A percentile compares a stretch with the other conserved stretches of the same genome.
Evolutionary conservation across 345 rosid genomes (phyloP).

Genomic region (Diplotaxis tenuifolia): DNA sequence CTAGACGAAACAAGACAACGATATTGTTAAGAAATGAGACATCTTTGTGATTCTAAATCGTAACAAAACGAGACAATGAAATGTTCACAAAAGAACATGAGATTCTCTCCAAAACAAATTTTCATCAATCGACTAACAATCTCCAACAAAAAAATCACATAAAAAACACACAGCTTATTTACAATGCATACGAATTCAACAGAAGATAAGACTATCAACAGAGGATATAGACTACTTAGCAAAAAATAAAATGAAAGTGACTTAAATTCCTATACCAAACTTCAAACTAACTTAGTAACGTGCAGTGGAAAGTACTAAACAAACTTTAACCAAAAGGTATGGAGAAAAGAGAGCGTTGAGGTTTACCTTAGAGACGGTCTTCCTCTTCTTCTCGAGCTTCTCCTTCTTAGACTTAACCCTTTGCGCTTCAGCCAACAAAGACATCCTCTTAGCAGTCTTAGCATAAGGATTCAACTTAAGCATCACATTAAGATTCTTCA

Average conservation of each 20-base stretch:
- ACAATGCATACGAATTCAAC: neutral
- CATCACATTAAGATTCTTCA: slow-evolving; percentile 85
- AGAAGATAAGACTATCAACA: neutral
- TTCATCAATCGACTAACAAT: neutral
- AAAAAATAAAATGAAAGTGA: neutral
- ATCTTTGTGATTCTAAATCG: neutral
- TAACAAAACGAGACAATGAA: neutral
- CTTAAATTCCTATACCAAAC: neutral
- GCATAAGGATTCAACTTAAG: slow-evolving; percentile 89
- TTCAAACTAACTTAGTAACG: neutral
- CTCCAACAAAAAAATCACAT: neutral
- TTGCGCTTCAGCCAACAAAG: slow-evolving; percentile 87
- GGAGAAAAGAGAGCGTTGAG: neutral
- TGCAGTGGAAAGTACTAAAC: neutral
- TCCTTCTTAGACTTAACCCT: slow-evolving; percentile 95
- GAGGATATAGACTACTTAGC: neutral
- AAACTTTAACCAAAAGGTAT: neutral
- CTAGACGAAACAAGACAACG: slow-evolving; percentile 33
- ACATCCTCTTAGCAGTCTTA: slow-evolving; percentile 92
- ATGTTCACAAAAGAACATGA: neutral
- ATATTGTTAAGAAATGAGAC: neutral
- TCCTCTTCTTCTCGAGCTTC: slow-evolving; percentile 91
- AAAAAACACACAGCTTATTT: neutral
- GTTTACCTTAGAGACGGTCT: slow-evolving; percentile 63
- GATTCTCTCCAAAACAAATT: neutral